Percentiles rank a stretch among this genome's conserved stretches.
These are phyloP conservation scores for Linnemannia schmuckeri DNA, from an alignment of 192 early-diverging fungal species.

Conservation along the genomic window DNA sequence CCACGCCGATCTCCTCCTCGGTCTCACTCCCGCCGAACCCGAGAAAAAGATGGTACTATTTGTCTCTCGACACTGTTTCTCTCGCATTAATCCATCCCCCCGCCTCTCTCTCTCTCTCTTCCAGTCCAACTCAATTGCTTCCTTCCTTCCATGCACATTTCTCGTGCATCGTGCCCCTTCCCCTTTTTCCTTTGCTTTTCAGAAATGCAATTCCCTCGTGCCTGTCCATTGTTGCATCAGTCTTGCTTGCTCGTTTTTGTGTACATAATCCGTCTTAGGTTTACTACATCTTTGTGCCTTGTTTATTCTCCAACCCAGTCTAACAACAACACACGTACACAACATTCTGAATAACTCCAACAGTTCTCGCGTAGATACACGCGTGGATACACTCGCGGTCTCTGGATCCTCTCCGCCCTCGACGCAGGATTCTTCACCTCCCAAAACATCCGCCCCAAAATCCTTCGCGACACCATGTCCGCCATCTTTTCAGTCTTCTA, in stretches of 20 bases:
- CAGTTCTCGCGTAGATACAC: slow-evolving; percentile 77
- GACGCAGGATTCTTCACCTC: slow-evolving; percentile 96
- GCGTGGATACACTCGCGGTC: slow-evolving; percentile 89
- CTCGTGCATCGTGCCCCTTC: neutral
- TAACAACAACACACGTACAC: neutral
- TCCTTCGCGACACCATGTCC: slow-evolving; percentile 80
- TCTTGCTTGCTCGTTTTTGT: slow-evolving; percentile 3
- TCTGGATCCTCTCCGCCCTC: slow-evolving; percentile 90
- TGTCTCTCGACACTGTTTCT: neutral
- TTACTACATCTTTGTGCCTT: neutral
- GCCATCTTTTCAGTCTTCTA: slow-evolving; percentile 87
- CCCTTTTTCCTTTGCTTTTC: neutral
- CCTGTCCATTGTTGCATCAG: neutral
- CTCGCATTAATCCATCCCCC: no score
- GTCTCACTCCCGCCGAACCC: slow-evolving; percentile 43
- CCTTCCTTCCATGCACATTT: slow-evolving; percentile 2
- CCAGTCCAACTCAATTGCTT: neutral
- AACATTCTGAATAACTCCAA: no score
- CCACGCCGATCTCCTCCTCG: slow-evolving; percentile 45
- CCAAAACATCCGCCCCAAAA: slow-evolving; percentile 81
- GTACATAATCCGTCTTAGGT: neutral
- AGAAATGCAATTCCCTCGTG: neutral
- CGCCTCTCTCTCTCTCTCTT: neutral
- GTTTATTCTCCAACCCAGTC: neutral
- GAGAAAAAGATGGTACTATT: slow-evolving; percentile 41